Conservation (phyloP, 1,284 basidiomycete genomes). For the Ganoderma leucocontextum region DNA sequence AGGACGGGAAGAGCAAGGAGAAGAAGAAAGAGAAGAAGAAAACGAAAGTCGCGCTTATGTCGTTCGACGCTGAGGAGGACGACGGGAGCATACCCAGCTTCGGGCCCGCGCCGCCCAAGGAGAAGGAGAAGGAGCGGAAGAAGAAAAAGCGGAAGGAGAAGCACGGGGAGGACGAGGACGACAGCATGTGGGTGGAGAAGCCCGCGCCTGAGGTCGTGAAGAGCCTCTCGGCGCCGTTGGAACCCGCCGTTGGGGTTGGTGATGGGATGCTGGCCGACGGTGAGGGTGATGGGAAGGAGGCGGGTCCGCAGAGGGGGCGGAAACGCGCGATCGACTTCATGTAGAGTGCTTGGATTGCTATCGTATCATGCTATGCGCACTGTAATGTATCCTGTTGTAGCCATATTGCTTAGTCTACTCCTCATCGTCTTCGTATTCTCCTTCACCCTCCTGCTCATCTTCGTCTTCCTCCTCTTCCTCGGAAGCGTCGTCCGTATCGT, state of each 20-base stretch:
- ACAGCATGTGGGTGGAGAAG: conserved; percentile 73
- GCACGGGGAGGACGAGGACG: conserved; percentile 51
- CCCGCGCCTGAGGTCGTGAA: conserved; percentile 54
- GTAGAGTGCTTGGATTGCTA: conserved; percentile 42
- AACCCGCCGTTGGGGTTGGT: not conserved
- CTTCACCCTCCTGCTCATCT: conserved; percentile 28
- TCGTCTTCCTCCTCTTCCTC: conserved; percentile 22
- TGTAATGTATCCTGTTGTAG: conserved; percentile 13
- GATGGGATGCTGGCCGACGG: not conserved
- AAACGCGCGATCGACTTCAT: conserved; percentile 76
- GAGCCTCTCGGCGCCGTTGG: conserved; percentile 35
- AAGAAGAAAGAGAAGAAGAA: conserved; percentile 52
- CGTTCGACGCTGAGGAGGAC: conserved; percentile 76
- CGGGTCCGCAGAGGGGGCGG: conserved; percentile 50
- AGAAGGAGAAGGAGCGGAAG: conserved; percentile 45
- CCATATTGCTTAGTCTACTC: conserved; percentile 4
- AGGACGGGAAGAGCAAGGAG: conserved; percentile 47
- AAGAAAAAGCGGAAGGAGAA: conserved; percentile 45
- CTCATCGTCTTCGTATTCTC: conserved; percentile 26
- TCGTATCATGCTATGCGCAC: conserved; percentile 5
- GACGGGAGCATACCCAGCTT: conserved; percentile 48
- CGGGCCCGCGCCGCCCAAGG: conserved; percentile 51
- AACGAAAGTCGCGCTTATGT: conserved; percentile 57
- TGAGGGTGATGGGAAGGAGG: conserved; percentile 20
- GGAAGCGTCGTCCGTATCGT: conserved; percentile 8